Evolutionary conservation across 441 rosid genomes (phyloP).

Genomic region (Populus tomentosa): DNA sequence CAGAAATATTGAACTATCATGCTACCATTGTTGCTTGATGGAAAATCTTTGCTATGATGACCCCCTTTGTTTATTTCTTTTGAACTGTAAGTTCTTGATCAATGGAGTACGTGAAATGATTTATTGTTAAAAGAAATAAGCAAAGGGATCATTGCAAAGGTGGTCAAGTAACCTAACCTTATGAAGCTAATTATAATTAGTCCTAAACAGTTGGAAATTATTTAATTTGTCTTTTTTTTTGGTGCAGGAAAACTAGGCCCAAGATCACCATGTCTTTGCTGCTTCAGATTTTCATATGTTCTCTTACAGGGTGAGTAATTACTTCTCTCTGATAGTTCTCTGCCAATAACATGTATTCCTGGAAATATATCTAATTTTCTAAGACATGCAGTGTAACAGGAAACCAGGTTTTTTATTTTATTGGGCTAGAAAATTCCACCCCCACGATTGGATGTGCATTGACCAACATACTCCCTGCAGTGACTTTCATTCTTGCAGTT

Average conservation of each 20-base stretch:
- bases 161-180: neutral
- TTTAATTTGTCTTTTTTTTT: conserved; percentile 1
- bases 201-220: neutral
- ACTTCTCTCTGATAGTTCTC: neutral
- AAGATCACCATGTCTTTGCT: conserved; percentile 51
- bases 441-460: conserved; percentile 81
- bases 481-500: conserved; percentile 75
- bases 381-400: conserved; percentile 47
- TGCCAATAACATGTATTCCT: neutral
- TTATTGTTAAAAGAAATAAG: neutral
- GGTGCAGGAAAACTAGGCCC: conserved; percentile 70
- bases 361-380: neutral
- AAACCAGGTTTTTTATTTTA: conserved; percentile 73
- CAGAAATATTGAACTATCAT: neutral
- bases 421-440: conserved; percentile 73
- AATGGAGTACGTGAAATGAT: neutral
- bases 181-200: neutral
- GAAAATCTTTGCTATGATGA: neutral
- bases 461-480: conserved; percentile 68
- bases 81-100: neutral
- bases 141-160: neutral
- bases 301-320: conserved; percentile 63
- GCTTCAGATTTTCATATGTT: conserved; percentile 60
- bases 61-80: neutral
- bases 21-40: neutral